Conservation (phyloP, 2,329 filamentous ascomycete species). For the Zopfia rhizophila region DNA sequence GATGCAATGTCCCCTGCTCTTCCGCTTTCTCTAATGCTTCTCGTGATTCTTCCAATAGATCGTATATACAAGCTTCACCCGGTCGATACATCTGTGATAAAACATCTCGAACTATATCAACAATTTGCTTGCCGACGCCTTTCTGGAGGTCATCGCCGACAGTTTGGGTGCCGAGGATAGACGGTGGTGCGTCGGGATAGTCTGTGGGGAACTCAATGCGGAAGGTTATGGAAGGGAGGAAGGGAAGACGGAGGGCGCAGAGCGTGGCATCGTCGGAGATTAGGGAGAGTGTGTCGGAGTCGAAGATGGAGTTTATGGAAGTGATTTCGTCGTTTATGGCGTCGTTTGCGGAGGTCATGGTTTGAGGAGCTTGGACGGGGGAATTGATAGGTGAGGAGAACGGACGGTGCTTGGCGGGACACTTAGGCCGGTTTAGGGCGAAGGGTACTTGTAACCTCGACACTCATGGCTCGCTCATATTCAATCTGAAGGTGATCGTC, state of each 20-base stretch:
- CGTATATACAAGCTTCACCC: constrained; percentile 87
- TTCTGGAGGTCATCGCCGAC: constrained; percentile 74
- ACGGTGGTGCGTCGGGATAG: constrained; percentile 81
- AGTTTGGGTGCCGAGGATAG: constrained; percentile 80
- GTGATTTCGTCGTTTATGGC: constrained; percentile 77
- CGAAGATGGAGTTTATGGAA: constrained; percentile 87
- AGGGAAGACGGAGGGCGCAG: constrained; percentile 71
- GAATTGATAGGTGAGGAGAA: too few relatives aligned
- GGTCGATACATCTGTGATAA: constrained; percentile 74
- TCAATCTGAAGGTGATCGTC: too few relatives aligned
- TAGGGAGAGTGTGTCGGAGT: constrained; percentile 67
- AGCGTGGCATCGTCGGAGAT: constrained; percentile 37
- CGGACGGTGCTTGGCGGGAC: too few relatives aligned
- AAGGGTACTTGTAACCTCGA: too few relatives aligned
- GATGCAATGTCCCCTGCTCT: constrained; percentile 37
- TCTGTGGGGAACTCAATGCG: constrained; percentile 73
- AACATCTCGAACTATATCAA: constrained; percentile 74
- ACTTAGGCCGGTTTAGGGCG: too few relatives aligned
- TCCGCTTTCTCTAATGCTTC: constrained; percentile 62
- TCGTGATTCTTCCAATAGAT: constrained; percentile 77
- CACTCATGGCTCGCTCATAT: too few relatives aligned
- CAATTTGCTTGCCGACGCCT: constrained; percentile 76
- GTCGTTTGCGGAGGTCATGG: constrained; percentile 32
- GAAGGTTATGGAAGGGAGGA: constrained; percentile 64
- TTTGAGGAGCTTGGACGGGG: too few relatives aligned